phyloP scores from a whole-genome alignment of 371 early-diverging fungal genomes.

The Syncephalastrum monosporum region DNA sequence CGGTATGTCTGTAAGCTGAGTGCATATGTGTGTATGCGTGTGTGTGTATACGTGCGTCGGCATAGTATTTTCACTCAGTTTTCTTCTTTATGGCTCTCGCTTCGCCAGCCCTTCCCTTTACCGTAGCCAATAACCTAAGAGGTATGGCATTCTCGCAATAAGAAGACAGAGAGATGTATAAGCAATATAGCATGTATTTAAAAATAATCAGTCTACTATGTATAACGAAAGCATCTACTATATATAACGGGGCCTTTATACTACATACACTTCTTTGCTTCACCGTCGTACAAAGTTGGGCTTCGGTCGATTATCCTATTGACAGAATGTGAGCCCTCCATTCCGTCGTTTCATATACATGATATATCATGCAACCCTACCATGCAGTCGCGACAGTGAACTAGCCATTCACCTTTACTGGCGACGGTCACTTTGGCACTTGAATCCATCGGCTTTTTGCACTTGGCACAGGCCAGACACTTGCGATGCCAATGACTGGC shows the following conservation, averaged over 20 bases:
- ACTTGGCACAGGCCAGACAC: slow-evolving; percentile 47
- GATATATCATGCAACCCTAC: slow-evolving; percentile 1
- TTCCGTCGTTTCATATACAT: too few species aligned
- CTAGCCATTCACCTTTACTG: slow-evolving; percentile 29
- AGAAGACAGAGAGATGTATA: too few species aligned
- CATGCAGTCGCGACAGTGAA: slow-evolving; percentile 50
- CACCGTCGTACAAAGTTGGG: too few species aligned
- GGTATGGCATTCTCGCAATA: too few species aligned
- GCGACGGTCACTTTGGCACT: slow-evolving; percentile 42
- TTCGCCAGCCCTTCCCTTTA: too few species aligned
- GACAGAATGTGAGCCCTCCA: not conserved
- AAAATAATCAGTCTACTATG: slow-evolving; percentile 2
- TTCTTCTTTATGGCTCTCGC: too few species aligned
- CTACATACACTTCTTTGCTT: not conserved
- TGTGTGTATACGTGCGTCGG: too few species aligned
- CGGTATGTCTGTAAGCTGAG: too few species aligned
- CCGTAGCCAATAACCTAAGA: too few species aligned
- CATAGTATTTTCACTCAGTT: too few species aligned
- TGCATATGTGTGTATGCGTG: not conserved
- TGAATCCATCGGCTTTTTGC: slow-evolving; percentile 56
- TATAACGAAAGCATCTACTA: not conserved
- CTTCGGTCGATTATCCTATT: too few species aligned
- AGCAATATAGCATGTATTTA: not conserved
- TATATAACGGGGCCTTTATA: not conserved
- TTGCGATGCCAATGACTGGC: slow-evolving; percentile 56